Base-by-base conservation (phyloP, 768 basidiomycete species). In the Dioszegia aurantiaca region DNA sequence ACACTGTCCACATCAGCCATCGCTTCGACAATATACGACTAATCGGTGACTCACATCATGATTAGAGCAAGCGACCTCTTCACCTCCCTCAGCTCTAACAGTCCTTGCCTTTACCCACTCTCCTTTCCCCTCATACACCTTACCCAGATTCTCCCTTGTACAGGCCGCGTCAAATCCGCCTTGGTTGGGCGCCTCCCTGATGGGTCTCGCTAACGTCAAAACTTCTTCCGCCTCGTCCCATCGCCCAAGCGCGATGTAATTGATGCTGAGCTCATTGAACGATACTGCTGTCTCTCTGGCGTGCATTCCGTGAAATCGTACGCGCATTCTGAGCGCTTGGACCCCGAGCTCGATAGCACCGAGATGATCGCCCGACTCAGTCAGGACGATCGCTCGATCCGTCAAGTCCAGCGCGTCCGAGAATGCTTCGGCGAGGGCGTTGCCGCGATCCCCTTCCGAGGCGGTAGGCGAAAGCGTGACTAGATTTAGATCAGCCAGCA, bases 131-230 rank as follows among this genome's bases (percentile, higher is more conserved):
- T 55, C 54, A 31, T 55, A 55, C 23, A 43, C 27, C 27, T 33
- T 55, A 14, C 54, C 54, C 14, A 42, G 54, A 31, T 55, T 55
- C 42, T 55, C 54, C 30, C 54, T 42, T 17, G 54, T 55, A n/a
- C 42, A 39, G 27, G 54, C 54, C 42, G 54, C 39, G 21, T 55
- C 54, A 31, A 55, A 55, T 11, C 21, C 46, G 14, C 30, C 21
- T 12, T 30, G 17, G 27, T 28, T 26, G 2, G 23, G 23, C n/a
- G 19, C 41, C 27, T 55, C 54, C 28, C 54, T 55, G 12, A 24
- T n/a, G n/a, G 3, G 21, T 11, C 37, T 19, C 27, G 54, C 54
- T 19, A 17, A 24, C 8, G 3, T 17, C 24, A 55, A 19, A 39
- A 30, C 36, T 27, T 55, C 54, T 27, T 55, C 54, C 10, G 54